phyloP scores from a whole-genome alignment of 495 filamentous ascomycete genomes.

The Aspergillus biplanus region DNA sequence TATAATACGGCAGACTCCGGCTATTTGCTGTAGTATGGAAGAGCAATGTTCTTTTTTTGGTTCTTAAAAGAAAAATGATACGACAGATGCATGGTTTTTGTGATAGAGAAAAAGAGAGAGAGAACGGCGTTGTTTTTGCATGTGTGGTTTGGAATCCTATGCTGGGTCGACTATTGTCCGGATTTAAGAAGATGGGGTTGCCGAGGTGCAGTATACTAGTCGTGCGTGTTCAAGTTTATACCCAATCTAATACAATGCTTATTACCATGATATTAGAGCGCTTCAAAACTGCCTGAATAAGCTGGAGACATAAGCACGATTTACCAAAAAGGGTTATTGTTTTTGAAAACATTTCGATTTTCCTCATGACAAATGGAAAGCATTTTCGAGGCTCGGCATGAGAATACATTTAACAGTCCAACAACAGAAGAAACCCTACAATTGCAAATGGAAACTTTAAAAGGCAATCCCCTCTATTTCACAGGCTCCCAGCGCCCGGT shows the following conservation, averaged over 20 bases:
- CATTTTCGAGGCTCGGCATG: not conserved
- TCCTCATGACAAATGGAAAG: not conserved
- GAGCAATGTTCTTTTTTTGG: not conserved
- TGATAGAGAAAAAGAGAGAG: slow-evolving; percentile 1
- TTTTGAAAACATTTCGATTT: not conserved
- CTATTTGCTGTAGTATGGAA: not conserved
- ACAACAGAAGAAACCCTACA: not conserved
- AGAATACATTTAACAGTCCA: not conserved
- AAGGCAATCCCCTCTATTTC: not conserved
- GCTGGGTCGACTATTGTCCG: not conserved
- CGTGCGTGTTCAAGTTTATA: slow-evolving; percentile 22
- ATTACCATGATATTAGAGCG: not conserved
- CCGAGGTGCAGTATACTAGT: slow-evolving; percentile 1
- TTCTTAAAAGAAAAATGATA: not conserved
- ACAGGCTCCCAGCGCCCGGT: not conserved
- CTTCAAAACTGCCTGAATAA: not conserved
- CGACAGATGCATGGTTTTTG: not conserved
- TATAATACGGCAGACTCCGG: slow-evolving; percentile 2
- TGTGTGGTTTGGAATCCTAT: slow-evolving; percentile 4
- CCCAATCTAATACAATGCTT: slow-evolving; percentile 15
- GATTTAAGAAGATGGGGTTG: not conserved
- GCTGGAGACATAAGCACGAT: not conserved
- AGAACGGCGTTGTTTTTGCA: slow-evolving; percentile 10
- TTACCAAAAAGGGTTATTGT: not conserved
- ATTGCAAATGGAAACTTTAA: not conserved